Conservation (phyloP, 306 rosid species). For the Corylus americana region DNA sequence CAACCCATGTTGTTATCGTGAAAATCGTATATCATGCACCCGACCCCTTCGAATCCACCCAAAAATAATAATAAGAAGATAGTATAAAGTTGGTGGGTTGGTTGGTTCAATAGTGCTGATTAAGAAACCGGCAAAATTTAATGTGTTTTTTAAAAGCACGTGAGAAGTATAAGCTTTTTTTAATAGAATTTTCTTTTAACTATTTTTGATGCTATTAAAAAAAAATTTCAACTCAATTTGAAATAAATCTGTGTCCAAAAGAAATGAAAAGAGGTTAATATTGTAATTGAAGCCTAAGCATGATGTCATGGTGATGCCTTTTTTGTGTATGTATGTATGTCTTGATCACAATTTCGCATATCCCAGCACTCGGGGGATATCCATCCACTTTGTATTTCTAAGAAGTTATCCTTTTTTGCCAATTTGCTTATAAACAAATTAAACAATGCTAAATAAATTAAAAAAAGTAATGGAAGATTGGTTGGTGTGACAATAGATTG, state of each 20-base stretch:
- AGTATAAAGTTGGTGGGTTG: constrained; percentile 8
- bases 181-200: too few relatives aligned
- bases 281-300: background rate
- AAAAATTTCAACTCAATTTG: too few relatives aligned
- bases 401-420: background rate
- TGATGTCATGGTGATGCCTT: background rate
- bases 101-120: constrained; percentile 10
- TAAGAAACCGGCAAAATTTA: background rate
- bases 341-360: background rate
- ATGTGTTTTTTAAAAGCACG: too few relatives aligned
- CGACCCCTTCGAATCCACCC: background rate
- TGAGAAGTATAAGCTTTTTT: too few relatives aligned
- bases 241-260: too few relatives aligned
- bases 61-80: too few relatives aligned
- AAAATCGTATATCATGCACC: constrained; percentile 4
- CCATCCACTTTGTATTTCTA: background rate
- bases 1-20: background rate
- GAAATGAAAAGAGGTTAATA: background rate
- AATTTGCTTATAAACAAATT: background rate
- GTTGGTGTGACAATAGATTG: background rate
- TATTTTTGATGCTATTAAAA: too few relatives aligned
- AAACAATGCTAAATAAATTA: background rate
- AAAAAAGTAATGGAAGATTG: background rate
- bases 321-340: background rate
- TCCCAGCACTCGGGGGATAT: background rate